A percentile compares a stretch with the other conserved stretches of the same genome.
Evolutionary conservation across 176 grass and related monocot species (phyloP).

Genomic region (Luzula sylvatica): DNA sequence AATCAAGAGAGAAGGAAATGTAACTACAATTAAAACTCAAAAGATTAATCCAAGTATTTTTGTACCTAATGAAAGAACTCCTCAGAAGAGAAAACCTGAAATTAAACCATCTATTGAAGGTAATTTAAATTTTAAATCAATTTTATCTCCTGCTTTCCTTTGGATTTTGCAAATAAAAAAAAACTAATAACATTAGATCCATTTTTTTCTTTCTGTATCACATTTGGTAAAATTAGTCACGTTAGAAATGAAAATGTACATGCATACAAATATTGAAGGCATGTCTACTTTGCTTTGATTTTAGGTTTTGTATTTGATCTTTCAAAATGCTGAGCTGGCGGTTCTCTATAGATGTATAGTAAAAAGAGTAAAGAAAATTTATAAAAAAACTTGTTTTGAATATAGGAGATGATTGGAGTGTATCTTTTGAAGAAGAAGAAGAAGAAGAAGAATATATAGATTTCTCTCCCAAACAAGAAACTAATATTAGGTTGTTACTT

Average conservation of each 20-base stretch:
- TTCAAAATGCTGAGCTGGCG: neutral
- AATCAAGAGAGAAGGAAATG: slow-evolving; percentile 23
- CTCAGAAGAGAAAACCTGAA: slow-evolving; percentile 27
- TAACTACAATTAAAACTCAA: slow-evolving; percentile 17
- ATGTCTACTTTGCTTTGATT: slow-evolving; percentile 2
- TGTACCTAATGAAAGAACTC: slow-evolving; percentile 24
- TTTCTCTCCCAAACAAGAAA: slow-evolving; percentile 22
- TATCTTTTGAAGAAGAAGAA: slow-evolving; percentile 24
- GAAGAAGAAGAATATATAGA: neutral
- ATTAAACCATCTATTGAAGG: slow-evolving; percentile 25
- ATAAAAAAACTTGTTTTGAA: slow-evolving; percentile 10
- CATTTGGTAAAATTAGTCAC: no score
- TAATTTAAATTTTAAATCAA: slow-evolving; percentile 11
- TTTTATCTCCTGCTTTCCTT: neutral
- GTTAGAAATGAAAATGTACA: no score
- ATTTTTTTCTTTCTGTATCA: no score
- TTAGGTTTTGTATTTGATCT: slow-evolving; percentile 15
- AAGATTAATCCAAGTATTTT: slow-evolving; percentile 20
- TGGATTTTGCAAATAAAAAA: neutral
- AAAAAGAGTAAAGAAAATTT: neutral
- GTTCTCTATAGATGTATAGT: neutral
- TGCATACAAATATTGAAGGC: neutral
- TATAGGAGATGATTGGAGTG: slow-evolving; percentile 31
- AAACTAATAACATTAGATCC: no score
- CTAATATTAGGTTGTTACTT: slow-evolving; percentile 39